Evolutionary conservation across 2,329 filamentous ascomycete species (phyloP).

Genomic region (Diaporthe vexans): DNA sequence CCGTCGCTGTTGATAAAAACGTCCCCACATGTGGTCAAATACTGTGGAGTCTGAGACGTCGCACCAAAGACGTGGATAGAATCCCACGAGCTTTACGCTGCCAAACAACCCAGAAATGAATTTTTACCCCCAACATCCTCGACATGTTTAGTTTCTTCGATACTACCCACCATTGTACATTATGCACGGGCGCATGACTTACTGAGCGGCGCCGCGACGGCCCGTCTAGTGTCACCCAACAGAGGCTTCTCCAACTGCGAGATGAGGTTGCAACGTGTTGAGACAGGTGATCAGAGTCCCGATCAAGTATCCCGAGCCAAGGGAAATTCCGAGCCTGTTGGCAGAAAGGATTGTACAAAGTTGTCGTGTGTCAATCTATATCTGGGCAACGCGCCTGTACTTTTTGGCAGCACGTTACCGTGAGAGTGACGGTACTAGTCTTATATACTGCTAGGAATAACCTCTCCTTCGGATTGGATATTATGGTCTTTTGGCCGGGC

Average conservation of each 20-base stretch:
- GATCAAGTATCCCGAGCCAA: not conserved
- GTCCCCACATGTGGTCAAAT: too few species aligned
- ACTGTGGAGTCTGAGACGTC: not conserved
- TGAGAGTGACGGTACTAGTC: too few species aligned
- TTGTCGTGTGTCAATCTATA: not conserved
- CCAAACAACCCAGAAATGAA: too few species aligned
- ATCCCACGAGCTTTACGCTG: not conserved
- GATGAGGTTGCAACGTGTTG: not conserved
- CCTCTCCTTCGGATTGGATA: too few species aligned
- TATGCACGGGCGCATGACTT: not conserved
- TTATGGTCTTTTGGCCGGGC: too few species aligned
- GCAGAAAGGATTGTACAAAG: too few species aligned
- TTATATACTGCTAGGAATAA: too few species aligned
- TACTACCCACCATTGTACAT: not conserved
- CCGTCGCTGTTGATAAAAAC: not conserved
- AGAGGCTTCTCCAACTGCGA: not conserved
- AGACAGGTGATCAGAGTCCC: not conserved
- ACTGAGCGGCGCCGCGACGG: conserved; percentile 17
- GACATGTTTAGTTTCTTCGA: not conserved
- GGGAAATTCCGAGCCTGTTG: too few species aligned
- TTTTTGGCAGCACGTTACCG: not conserved
- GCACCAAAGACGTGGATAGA: not conserved
- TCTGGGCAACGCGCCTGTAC: not conserved
- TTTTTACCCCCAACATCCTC: not conserved
- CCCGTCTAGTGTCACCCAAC: conserved; percentile 24